A percentile compares a stretch with the other conserved stretches of the same genome.
These are phyloP conservation scores for Alternaria dauci DNA, from an alignment of 2,329 filamentous ascomycete species.

Conservation along the genomic window DNA sequence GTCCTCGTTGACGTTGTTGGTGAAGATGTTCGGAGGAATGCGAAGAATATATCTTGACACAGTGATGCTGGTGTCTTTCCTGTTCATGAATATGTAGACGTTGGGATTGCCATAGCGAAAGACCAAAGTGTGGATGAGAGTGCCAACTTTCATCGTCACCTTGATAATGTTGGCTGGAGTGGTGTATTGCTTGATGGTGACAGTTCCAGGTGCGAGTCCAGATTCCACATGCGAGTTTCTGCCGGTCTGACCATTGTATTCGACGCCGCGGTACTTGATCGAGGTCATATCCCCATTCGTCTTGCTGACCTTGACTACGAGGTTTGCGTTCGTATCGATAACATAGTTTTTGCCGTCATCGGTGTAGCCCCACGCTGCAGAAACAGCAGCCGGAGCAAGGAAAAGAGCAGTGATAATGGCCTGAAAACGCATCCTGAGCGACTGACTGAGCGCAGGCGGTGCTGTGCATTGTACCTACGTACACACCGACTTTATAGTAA, in stretches of 20 bases:
- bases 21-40: constrained; percentile 34
- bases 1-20: constrained; percentile 43
- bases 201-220: constrained; percentile 63
- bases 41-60: constrained; percentile 52
- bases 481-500: not conserved
- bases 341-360: constrained; percentile 52
- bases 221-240: constrained; percentile 63
- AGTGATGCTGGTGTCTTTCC: constrained; percentile 50
- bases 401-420: constrained; percentile 21
- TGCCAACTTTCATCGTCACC: constrained; percentile 64
- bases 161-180: constrained; percentile 57
- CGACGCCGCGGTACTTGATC: constrained; percentile 65
- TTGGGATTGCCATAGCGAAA: constrained; percentile 66
- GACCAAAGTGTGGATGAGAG: constrained; percentile 68
- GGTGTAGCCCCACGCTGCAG: constrained; percentile 53
- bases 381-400: constrained; percentile 41
- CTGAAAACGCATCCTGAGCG: constrained; percentile 26
- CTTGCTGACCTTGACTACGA: constrained; percentile 44
- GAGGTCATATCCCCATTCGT: constrained; percentile 69
- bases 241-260: constrained; percentile 57
- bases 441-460: not conserved
- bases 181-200: constrained; percentile 53
- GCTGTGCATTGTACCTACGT: not conserved
- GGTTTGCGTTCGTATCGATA: constrained; percentile 44
- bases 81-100: constrained; percentile 60